Base-by-base conservation (phyloP, 2,329 filamentous ascomycete genomes). In the Fusarium sp. region DNA sequence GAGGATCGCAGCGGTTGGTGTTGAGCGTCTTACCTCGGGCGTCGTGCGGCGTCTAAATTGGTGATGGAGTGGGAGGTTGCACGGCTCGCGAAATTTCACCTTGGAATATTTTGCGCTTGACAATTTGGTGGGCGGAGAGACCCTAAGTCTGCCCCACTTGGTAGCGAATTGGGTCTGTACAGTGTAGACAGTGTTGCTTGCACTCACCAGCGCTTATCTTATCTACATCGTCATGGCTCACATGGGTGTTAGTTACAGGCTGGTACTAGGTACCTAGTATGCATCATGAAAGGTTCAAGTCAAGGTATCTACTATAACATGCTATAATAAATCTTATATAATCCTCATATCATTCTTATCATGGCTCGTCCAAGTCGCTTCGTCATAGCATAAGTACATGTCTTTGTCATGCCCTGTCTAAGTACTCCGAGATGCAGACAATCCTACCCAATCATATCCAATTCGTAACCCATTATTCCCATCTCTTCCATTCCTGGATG, bases 401-500 rank as follows among this genome's bases (percentile, higher is more conserved):
- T 53, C 59, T 58, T 68, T 63, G 63, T 70, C 61, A 65, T 62
- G 44, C 45, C 47, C 50, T 52, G 30, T 62, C 67, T 58, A 58
- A 32, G 30, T 69, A 69, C 54, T 69, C 56, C 48, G 56, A 69
- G 48, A 69, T 68, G 60, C 65, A 69, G 52, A 69, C 56, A 52
- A 56, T 22, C 48, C 56, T 49, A 54, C 28, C 46, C 20, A 26
- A 24, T 19, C 33, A 20, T 37, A 35, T 22, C 39, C 56, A 49
- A 17, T 24, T 53, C 46, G 26, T 62, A 48, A 30, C 17, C 35
- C 39, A 40, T 83, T 80, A 85, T 82, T 89, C 77, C 88, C 85
- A 86, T 62, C 80, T 83, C 73, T 81, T 83, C 83, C 88, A 87
- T 70, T 91, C 86, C 47, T 82, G 79, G 51, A 86, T 78, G 54